phyloP scores from a whole-genome alignment of 148 eudicot species.

The Amaranthus hypochondriacus region DNA sequence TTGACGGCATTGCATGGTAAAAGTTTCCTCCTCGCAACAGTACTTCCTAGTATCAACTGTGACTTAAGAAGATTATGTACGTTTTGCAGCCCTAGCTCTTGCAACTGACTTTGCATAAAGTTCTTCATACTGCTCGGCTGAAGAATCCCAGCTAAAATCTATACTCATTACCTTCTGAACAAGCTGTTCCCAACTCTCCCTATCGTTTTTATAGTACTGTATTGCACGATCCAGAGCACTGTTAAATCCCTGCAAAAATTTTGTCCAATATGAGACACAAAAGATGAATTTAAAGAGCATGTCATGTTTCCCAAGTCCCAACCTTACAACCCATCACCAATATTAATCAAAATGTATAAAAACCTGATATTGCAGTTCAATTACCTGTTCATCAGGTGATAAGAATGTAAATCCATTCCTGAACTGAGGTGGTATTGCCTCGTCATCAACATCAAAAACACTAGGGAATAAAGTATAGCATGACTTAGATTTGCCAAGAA shows the following conservation, averaged over 20 bases:
- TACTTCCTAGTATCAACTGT: constrained; percentile 1
- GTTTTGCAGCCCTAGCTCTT: constrained; percentile 57
- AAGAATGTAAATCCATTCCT: constrained; percentile 84
- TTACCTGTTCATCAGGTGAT: constrained; percentile 84
- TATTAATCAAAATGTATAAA: neutral
- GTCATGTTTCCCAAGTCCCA: neutral
- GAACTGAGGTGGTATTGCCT: constrained; percentile 56
- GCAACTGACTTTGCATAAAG: constrained; percentile 64
- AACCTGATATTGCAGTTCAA: neutral
- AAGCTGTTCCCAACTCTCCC: constrained; percentile 65
- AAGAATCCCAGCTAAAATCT: constrained; percentile 89
- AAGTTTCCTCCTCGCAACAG: neutral
- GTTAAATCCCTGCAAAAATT: constrained; percentile 50
- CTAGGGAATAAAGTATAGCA: constrained; percentile 23
- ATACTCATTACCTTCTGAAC: constrained; percentile 76
- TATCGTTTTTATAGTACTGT: constrained; percentile 40
- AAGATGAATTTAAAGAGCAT: neutral
- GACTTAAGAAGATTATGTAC: constrained; percentile 6
- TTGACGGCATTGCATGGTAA: neutral
- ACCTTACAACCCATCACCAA: neutral
- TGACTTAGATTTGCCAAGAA: neutral
- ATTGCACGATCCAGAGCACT: constrained; percentile 81
- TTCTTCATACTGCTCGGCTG: constrained; percentile 73
- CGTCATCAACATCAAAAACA: constrained; percentile 90
- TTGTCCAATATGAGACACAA: neutral